Evolutionary conservation across 805 yeast species (phyloP), one percentile per base, ranked within the genome.

Genomic region (Metschnikowia proteae): DNA sequence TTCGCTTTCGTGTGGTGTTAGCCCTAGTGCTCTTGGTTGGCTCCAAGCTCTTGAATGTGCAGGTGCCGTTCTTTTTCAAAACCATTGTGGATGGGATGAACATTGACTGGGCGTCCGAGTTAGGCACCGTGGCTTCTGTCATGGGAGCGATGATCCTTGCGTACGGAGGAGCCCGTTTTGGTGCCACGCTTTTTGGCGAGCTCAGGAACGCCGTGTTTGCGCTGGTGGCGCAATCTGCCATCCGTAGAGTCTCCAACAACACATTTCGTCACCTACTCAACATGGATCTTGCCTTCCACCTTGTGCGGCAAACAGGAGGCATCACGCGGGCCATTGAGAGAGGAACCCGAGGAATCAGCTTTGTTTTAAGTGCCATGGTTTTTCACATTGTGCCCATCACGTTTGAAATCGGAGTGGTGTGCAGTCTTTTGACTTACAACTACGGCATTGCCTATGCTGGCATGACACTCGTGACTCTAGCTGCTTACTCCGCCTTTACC

Each of bases 281-380:
- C 58, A 75, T 94, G 65, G 99, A 94, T 67, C 70, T 91, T 47
- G 86, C 88, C 22, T 94, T 92, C 78, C 99, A 94, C 65, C 68
- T 94, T 36, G 78, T 92, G 8, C 76, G 91, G 57, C 98, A 94
- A 65, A 94, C 99, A 0, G 99, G 99, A 56, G 98, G 97, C 0
- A 68, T 94, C 31, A 92, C 97, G 0, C 75, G 99, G 52, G 98
- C 98, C 1, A 94, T 94, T 60, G 99, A 94, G 61, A 76, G 99
- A 55, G 99, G 99, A 65, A 92, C 98, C 1, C 92, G 94, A 60
- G 99, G 99, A 71, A 92, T 94, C 46, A 84, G 95, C 9, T 91
- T 87, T 59, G 97, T 94, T 4, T 72, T 94, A 41, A 82, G 88
- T 33, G 96, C 98, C 2, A 88, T 92, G 96, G 96, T 94, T n/a